A percentile compares a stretch with the other conserved stretches of the same genome.
Evolutionary conservation across 2,329 filamentous ascomycete genomes (phyloP).

Genomic region (Herpotrichia juniperi): DNA sequence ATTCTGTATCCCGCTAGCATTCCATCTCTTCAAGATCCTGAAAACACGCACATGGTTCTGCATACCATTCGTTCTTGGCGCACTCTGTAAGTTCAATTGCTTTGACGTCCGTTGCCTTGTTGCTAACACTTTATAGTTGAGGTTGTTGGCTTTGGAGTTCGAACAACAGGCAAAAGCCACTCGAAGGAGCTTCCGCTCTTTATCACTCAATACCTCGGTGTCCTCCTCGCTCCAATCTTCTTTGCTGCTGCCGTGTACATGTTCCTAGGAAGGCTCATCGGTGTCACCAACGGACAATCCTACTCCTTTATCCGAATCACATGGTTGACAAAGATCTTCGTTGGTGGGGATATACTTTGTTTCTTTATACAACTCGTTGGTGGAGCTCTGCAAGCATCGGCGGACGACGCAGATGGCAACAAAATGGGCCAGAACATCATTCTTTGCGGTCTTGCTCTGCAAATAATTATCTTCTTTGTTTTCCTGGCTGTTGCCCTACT

Average conservation of each 20-base stretch:
- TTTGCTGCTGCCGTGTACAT: constrained; percentile 53
- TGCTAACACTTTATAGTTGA: constrained; percentile 36
- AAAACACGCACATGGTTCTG: constrained; percentile 56
- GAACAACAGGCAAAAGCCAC: constrained; percentile 35
- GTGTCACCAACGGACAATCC: constrained; percentile 41
- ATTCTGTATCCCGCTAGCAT: constrained; percentile 54
- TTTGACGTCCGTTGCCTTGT: constrained; percentile 29
- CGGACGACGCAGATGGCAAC: constrained; percentile 14
- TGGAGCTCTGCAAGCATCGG: constrained; percentile 42
- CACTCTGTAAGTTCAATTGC: constrained; percentile 50
- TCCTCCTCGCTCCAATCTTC: constrained; percentile 49
- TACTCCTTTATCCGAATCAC: constrained; percentile 47
- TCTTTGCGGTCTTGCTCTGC: constrained; percentile 58
- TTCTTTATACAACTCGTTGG: constrained; percentile 57
- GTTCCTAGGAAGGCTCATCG: constrained; percentile 46
- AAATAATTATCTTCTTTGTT: constrained; percentile 61
- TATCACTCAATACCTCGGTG: constrained; percentile 43
- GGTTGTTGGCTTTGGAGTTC: constrained; percentile 41
- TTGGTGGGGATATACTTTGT: constrained; percentile 57
- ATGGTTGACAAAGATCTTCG: constrained; percentile 60
- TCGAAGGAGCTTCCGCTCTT: constrained; percentile 40
- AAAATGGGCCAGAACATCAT: constrained; percentile 55
- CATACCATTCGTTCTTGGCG: constrained; percentile 53
- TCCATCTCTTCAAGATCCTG: constrained; percentile 51
- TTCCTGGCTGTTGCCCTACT: constrained; percentile 56